These are phyloP conservation scores for Trametes villosa DNA, from an alignment of 768 basidiomycete species.

Conservation along the genomic window DNA sequence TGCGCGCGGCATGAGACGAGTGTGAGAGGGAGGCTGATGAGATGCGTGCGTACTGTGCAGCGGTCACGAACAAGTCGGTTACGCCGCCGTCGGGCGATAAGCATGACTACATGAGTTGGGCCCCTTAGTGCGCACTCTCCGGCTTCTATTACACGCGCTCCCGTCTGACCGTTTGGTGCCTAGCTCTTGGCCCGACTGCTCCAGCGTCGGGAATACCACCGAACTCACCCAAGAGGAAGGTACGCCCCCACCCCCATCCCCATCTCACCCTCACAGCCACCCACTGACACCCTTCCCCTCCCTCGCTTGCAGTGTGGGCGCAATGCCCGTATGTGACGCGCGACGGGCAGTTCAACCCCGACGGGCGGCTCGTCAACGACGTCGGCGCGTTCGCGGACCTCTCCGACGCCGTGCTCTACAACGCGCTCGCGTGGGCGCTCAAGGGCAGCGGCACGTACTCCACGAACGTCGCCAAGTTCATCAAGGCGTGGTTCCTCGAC, in stretches of 20 bases:
- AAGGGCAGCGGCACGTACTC: constrained; percentile 47
- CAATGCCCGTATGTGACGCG: constrained; percentile 58
- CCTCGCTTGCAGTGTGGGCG: constrained; percentile 52
- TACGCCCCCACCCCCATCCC: constrained; percentile 24
- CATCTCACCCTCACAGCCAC: background rate
- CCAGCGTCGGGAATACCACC: constrained; percentile 59
- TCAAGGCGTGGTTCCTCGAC: constrained; percentile 67
- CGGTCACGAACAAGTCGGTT: constrained; percentile 52
- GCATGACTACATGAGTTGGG: constrained; percentile 73
- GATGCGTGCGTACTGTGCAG: no score
- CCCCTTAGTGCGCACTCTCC: constrained; percentile 57
- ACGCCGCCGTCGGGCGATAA: constrained; percentile 55
- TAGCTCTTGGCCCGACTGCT: constrained; percentile 70
- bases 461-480: constrained; percentile 45
- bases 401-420: constrained; percentile 65
- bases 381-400: constrained; percentile 58
- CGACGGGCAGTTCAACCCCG: constrained; percentile 70
- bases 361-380: constrained; percentile 57
- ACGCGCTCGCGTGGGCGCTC: constrained; percentile 58
- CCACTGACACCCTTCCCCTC: background rate
- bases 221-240: constrained; percentile 56
- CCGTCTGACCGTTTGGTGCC: background rate
- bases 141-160: background rate
- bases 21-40: background rate
- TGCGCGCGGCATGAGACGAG: background rate